Evolutionary conservation across 1,284 basidiomycete species (phyloP), one percentile per base, ranked within the genome.

Genomic region (Amylostereum areolatum): DNA sequence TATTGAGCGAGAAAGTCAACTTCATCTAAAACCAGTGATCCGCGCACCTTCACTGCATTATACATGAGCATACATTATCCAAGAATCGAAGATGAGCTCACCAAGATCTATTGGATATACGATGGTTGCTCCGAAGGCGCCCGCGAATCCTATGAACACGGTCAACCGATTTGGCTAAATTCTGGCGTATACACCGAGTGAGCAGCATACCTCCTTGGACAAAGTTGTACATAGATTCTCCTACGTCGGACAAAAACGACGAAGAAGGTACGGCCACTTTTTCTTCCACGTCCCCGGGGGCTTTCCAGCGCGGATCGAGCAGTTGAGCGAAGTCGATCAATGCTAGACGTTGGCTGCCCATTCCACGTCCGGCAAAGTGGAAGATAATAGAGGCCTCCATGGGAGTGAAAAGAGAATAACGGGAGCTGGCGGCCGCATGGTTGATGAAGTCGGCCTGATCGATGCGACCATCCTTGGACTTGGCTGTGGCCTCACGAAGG

Each of bases 341-440:
- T 5, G 90, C 78, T 45, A 97, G 77, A 24, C 92, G 79, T 56
- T 83, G 80, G 43, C 70, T 70, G 4, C 74, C 70, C 46, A 75
- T 71, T 5, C 92, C 93, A 49, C 92, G 81, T 18, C 87, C 85
- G 12, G 92, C 92, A 70, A 97, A 97, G 68, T 97, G 94, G 73
- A 96, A 97, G 60, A 97, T 85, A 60, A 97, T 96, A 50, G 85
- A 84, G 28, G 91, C 92, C 66, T 97, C 93, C 90, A 97, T 95
- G 2, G 94, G 94, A 1, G 92, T 95, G 66, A 97, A 96, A 47
- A 92, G 76, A 34, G 89, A 87, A 66, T 96, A 96, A 42, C 94
- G 87, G 57, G 93, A 91, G 56, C 71, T 81, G 43, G 81, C 76
- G 35, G 85, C 77, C 28, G 85, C 75, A 62, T 90, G 70, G 60